Evolutionary conservation across 768 basidiomycete species (phyloP).

Genomic region (Lactarius sp.): DNA sequence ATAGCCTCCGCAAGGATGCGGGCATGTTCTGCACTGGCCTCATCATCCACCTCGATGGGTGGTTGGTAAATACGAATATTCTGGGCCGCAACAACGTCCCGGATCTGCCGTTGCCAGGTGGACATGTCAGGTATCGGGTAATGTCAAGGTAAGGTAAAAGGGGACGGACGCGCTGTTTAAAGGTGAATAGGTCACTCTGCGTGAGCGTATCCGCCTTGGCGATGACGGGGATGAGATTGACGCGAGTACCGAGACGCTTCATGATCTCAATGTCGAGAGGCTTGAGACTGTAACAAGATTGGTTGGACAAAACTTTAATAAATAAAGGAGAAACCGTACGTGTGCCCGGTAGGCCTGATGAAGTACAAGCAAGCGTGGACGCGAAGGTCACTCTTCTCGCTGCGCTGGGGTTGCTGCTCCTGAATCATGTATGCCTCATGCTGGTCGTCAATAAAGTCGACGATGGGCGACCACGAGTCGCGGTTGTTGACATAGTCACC

Average conservation of each 20-base stretch:
- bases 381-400: conserved; percentile 89
- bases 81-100: conserved; percentile 86
- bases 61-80: conserved; percentile 94
- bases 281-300: conserved; percentile 58
- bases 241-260: conserved; percentile 97
- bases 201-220: conserved; percentile 98
- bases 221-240: conserved; percentile 96
- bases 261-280: conserved; percentile 99
- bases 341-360: conserved; percentile 92
- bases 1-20: conserved; percentile 84
- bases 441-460: conserved; percentile 97
- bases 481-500: conserved; percentile 99
- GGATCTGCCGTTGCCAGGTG: conserved; percentile 47
- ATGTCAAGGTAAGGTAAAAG: conserved; percentile 18
- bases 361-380: conserved; percentile 98
- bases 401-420: conserved; percentile 96
- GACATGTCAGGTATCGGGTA: conserved; percentile 1
- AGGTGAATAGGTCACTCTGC: conserved; percentile 82
- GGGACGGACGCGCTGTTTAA: conserved; percentile 83
- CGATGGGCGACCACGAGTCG: conserved; percentile 96
- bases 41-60: conserved; percentile 84
- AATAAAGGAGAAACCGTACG: conserved; percentile 53
- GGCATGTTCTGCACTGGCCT: conserved; percentile 83
- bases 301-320: neutral
- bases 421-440: conserved; percentile 96